These are phyloP conservation scores for Penicillium cinerascens DNA, from an alignment of 495 filamentous ascomycete genomes.

Conservation along the genomic window DNA sequence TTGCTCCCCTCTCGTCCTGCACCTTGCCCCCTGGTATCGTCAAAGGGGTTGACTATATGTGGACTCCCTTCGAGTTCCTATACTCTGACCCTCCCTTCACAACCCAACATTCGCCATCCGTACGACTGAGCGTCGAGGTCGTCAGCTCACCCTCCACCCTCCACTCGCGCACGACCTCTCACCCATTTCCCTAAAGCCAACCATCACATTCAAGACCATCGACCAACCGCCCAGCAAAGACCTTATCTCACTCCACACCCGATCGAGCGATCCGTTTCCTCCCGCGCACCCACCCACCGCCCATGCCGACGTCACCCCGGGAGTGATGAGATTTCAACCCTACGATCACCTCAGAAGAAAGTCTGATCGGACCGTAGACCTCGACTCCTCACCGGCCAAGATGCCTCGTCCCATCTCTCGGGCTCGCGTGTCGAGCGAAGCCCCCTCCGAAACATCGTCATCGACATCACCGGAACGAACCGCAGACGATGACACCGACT, in stretches of 20 bases:
- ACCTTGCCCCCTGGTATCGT: conserved; percentile 4
- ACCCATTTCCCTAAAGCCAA: neutral
- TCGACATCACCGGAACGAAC: conserved; percentile 80
- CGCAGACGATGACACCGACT: conserved; percentile 89
- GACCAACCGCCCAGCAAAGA: neutral
- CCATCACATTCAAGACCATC: neutral
- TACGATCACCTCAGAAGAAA: conserved; percentile 14
- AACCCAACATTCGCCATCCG: neutral
- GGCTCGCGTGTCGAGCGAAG: conserved; percentile 45
- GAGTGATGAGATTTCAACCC: conserved; percentile 24
- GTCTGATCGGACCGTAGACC: conserved; percentile 7
- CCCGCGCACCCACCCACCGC: conserved; percentile 9
- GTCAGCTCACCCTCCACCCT: conserved; percentile 3
- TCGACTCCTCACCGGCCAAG: conserved; percentile 9
- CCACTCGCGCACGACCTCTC: conserved; percentile 1
- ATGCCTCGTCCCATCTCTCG: conserved; percentile 41
- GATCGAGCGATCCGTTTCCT: conserved; percentile 1
- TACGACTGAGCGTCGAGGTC: conserved; percentile 10
- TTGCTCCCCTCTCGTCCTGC: conserved; percentile 14
- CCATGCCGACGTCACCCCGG: conserved; percentile 11
- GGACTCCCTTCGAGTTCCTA: neutral
- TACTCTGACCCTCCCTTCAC: neutral
- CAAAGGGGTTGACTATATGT: conserved; percentile 2
- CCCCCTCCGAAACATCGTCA: conserved; percentile 61
- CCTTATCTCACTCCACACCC: neutral